Evolutionary conservation across 257 asterid genomes (phyloP).

Genomic region (Primulina huaijiensis): DNA sequence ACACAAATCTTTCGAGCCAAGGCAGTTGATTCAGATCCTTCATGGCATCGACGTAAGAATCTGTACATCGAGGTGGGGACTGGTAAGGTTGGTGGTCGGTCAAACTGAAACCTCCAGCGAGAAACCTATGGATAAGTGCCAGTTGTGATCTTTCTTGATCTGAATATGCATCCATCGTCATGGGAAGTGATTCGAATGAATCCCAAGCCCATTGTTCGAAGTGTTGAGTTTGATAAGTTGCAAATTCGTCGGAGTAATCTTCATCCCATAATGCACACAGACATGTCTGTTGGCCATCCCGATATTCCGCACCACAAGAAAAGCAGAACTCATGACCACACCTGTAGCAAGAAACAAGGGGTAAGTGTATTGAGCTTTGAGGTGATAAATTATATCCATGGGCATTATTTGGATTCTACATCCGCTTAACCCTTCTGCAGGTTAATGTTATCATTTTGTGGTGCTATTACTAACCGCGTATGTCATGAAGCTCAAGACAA

Average conservation of each 20-base stretch:
- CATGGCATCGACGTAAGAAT: slow-evolving; percentile 80
- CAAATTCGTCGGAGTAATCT: slow-evolving; percentile 41
- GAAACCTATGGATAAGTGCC: slow-evolving; percentile 84
- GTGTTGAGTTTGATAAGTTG: slow-evolving; percentile 48
- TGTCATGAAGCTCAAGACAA: neutral
- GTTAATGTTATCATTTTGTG: neutral
- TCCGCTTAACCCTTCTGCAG: neutral
- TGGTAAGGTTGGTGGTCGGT: slow-evolving; percentile 55
- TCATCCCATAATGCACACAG: slow-evolving; percentile 68
- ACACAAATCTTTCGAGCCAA: slow-evolving; percentile 94
- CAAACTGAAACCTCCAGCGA: slow-evolving; percentile 78
- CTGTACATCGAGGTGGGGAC: slow-evolving; percentile 68
- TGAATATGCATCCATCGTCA: slow-evolving; percentile 76
- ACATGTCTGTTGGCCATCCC: slow-evolving; percentile 57
- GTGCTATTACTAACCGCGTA: neutral
- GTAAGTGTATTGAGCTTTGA: neutral
- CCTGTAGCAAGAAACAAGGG: slow-evolving; percentile 38
- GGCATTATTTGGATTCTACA: neutral
- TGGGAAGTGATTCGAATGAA: slow-evolving; percentile 68
- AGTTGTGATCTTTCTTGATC: slow-evolving; percentile 94
- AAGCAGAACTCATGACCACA: slow-evolving; percentile 87
- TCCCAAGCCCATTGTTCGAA: slow-evolving; percentile 95
- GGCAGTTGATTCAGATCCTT: slow-evolving; percentile 96
- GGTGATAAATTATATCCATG: neutral
- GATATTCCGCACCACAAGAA: slow-evolving; percentile 66